Evolutionary conservation across 2,329 filamentous ascomycete genomes (phyloP).

Genomic region (Xylariomycetidae sp.): DNA sequence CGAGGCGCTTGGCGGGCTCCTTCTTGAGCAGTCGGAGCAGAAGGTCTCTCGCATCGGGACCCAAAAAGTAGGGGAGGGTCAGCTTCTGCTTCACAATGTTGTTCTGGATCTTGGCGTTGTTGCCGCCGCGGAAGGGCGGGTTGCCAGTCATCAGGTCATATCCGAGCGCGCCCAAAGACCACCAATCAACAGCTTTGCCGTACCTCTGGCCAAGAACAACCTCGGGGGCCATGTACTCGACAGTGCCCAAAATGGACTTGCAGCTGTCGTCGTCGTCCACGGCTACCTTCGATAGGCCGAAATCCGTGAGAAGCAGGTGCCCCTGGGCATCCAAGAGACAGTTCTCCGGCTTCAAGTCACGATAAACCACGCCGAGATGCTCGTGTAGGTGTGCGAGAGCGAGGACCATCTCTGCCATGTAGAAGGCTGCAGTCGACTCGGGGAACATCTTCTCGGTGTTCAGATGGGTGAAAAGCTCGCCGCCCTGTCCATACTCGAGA

Average conservation of each 20-base stretch:
- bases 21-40: conserved; percentile 86
- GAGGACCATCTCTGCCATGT: conserved; percentile 97
- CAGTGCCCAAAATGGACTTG: conserved; percentile 87
- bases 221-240: conserved; percentile 99
- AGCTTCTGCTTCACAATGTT: conserved; percentile 95
- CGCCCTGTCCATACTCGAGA: conserved; percentile 93
- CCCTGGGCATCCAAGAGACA: conserved; percentile 88
- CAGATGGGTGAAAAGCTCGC: conserved; percentile 93
- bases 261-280: conserved; percentile 64
- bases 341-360: conserved; percentile 96
- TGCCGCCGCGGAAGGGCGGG: conserved; percentile 84
- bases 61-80: conserved; percentile 80
- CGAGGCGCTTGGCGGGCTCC: conserved; percentile 84
- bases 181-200: conserved; percentile 95
- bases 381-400: conserved; percentile 90
- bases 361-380: conserved; percentile 89
- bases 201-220: conserved; percentile 84
- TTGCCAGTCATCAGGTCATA: conserved; percentile 90
- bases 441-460: conserved; percentile 92
- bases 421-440: conserved; percentile 85
- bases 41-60: conserved; percentile 87
- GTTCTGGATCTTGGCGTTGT: conserved; percentile 90
- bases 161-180: conserved; percentile 89
- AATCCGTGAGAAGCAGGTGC: conserved; percentile 91
- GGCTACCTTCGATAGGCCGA: conserved; percentile 92